Percentiles rank a stretch among this genome's conserved stretches.
Evolutionary conservation across 768 basidiomycete species (phyloP).

Genomic region (Leccinum obscurum): DNA sequence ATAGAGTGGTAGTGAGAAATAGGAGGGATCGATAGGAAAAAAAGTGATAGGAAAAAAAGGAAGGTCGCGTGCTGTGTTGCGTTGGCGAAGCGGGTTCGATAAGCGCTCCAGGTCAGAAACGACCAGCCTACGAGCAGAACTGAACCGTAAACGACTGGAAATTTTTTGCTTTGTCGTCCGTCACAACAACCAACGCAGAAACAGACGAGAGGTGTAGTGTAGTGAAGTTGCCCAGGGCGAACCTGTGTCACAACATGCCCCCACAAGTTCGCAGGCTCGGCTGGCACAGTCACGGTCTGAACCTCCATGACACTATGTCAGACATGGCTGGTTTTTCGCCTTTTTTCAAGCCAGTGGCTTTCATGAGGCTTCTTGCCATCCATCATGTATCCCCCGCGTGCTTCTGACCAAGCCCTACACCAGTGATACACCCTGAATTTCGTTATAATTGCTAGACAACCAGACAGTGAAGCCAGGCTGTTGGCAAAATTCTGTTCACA

Average conservation of each 20-base stretch:
- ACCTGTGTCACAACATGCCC: constrained; percentile 18
- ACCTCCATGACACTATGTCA: no score
- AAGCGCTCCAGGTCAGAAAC: constrained; percentile 33
- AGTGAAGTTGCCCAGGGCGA: constrained; percentile 9
- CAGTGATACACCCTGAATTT: no score
- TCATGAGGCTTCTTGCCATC: no score
- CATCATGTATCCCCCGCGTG: background rate
- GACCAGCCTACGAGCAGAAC: constrained; percentile 31
- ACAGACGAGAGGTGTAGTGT: constrained; percentile 19
- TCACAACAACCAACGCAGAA: constrained; percentile 38
- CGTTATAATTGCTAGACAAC: no score
- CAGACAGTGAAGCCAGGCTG: no score
- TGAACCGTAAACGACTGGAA: constrained; percentile 30
- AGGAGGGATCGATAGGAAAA: constrained; percentile 30
- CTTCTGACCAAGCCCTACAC: no score
- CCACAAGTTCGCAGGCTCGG: constrained; percentile 32
- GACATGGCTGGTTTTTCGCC: no score
- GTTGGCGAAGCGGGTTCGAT: constrained; percentile 36
- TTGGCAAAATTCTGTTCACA: no score
- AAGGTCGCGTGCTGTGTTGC: constrained; percentile 38
- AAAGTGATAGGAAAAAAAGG: constrained; percentile 32
- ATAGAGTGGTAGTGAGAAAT: constrained; percentile 28
- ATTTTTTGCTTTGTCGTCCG: constrained; percentile 33
- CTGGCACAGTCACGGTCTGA: constrained; percentile 42
- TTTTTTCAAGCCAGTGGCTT: no score